These are phyloP conservation scores for Eucalyptus tenuipes DNA, from an alignment of 345 rosid species.

Conservation along the genomic window DNA sequence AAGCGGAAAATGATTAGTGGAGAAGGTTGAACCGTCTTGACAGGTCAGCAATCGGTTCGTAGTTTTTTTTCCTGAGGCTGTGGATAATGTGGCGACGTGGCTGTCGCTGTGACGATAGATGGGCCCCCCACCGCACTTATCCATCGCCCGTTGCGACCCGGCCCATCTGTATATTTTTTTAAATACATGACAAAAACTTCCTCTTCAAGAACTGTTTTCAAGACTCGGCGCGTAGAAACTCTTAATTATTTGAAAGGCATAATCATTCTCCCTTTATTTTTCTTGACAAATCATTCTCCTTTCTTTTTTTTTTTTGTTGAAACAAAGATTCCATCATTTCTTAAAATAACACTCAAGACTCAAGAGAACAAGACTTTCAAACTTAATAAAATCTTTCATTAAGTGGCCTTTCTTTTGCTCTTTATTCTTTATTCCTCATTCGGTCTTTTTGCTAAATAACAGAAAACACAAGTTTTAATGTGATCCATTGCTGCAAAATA, in stretches of 20 bases:
- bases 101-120: background rate
- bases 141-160: background rate
- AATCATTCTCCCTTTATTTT: background rate
- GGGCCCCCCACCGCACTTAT: background rate
- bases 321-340: too few relatives aligned
- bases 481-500: too few relatives aligned
- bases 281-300: background rate
- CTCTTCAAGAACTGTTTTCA: background rate
- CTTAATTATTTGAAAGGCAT: background rate
- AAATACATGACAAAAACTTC: background rate
- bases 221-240: background rate
- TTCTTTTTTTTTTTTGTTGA: too few relatives aligned
- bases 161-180: background rate
- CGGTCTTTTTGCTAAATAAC: background rate
- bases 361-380: too few relatives aligned
- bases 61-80: background rate
- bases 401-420: too few relatives aligned
- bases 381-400: too few relatives aligned
- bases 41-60: background rate
- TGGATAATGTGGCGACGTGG: slow-evolving; percentile 23
- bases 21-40: background rate
- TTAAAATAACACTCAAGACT: too few relatives aligned
- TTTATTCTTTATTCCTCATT: background rate
- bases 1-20: background rate
- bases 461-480: background rate